phyloP scores from a whole-genome alignment of 2,329 filamentous ascomycete genomes.

The Ascochyta pisi region DNA sequence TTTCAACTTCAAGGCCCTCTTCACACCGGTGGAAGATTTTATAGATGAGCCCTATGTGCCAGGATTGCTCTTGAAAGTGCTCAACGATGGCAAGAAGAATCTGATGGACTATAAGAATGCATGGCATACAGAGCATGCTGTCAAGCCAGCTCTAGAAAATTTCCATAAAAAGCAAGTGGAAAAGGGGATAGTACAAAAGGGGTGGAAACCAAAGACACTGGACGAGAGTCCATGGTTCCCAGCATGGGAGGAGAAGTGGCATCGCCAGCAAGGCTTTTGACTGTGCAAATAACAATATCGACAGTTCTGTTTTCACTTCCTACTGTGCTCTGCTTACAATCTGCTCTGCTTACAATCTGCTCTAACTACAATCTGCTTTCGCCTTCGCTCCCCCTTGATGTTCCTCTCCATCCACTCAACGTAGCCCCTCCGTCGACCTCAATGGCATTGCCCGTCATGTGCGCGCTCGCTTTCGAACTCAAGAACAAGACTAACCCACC shows the following conservation, averaged over 20 bases:
- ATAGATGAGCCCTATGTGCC: constrained; percentile 76
- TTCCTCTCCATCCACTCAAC: constrained; percentile 52
- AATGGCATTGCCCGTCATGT: constrained; percentile 57
- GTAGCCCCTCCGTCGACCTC: constrained; percentile 58
- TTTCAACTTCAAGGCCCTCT: constrained; percentile 89
- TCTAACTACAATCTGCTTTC: constrained; percentile 34
- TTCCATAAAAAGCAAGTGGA: constrained; percentile 72
- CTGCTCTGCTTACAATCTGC: constrained; percentile 27
- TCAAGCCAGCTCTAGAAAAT: constrained; percentile 67
- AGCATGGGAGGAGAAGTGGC: constrained; percentile 80
- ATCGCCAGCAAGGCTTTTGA: constrained; percentile 66
- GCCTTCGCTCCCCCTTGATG: constrained; percentile 20
- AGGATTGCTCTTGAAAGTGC: constrained; percentile 68
- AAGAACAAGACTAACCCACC: constrained; percentile 56
- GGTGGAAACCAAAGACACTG: constrained; percentile 73
- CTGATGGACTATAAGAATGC: constrained; percentile 83
- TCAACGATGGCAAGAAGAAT: constrained; percentile 73
- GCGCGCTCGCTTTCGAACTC: constrained; percentile 45
- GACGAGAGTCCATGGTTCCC: constrained; percentile 78
- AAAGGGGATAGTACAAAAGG: constrained; percentile 63
- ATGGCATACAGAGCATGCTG: constrained; percentile 78
- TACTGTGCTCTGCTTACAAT: background rate
- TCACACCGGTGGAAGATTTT: constrained; percentile 75
- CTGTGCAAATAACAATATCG: no score
- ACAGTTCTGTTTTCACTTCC: background rate